These are phyloP conservation scores for Hypoxylon sp. DNA, from an alignment of 2,329 filamentous ascomycete genomes.

Conservation along the genomic window DNA sequence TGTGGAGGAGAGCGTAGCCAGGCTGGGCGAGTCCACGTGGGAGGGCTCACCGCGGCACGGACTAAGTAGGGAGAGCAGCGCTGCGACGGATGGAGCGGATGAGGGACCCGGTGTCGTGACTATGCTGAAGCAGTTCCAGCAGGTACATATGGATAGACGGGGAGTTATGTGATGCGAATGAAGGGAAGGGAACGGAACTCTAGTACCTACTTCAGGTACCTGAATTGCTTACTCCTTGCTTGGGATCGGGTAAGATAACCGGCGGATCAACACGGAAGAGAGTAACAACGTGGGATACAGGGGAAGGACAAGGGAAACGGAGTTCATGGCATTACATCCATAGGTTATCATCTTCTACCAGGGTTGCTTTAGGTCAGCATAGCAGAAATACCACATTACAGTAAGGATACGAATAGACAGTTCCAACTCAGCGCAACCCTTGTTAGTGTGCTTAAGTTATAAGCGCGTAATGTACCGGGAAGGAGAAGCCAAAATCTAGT, in stretches of 20 bases:
- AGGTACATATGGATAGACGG: conserved; percentile 67
- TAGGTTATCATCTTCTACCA: neutral
- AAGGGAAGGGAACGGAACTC: neutral
- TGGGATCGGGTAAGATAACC: neutral
- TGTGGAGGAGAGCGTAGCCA: conserved; percentile 66
- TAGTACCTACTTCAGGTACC: too few species aligned
- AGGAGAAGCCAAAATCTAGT: neutral
- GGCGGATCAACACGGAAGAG: neutral
- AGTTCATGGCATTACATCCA: conserved; percentile 1
- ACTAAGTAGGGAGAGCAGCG: conserved; percentile 68
- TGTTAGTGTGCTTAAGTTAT: neutral
- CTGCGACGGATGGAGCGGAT: conserved; percentile 58
- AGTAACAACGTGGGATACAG: neutral
- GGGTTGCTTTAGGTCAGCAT: conserved; percentile 1
- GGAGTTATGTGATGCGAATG: conserved; percentile 53
- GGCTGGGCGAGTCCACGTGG: conserved; percentile 72
- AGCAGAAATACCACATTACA: conserved; percentile 4
- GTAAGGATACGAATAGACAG: conserved; percentile 7
- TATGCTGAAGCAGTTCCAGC: conserved; percentile 71
- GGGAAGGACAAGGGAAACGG: conserved; percentile 5
- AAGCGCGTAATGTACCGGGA: neutral
- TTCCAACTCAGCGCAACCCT: neutral
- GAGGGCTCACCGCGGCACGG: conserved; percentile 69
- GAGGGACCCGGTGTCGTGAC: conserved; percentile 69
- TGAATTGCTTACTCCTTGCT: neutral